These are phyloP conservation scores for Alternaria triticina DNA, from an alignment of 2,329 filamentous ascomycete genomes.

Conservation along the genomic window DNA sequence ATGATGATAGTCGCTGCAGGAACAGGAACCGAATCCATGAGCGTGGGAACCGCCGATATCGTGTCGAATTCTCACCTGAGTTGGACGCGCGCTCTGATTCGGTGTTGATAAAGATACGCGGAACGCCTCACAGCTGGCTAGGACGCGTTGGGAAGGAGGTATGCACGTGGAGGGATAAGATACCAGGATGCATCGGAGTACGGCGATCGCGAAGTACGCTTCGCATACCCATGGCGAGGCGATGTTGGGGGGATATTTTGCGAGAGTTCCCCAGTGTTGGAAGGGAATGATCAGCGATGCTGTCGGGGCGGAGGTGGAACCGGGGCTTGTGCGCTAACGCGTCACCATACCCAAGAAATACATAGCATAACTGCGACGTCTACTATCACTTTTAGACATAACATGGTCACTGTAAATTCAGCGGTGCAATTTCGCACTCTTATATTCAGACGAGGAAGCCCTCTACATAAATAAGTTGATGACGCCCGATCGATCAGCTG, in stretches of 20 bases:
- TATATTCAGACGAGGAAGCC: background rate
- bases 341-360: background rate
- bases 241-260: background rate
- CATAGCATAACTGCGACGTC: background rate
- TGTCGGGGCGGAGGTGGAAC: background rate
- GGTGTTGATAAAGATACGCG: constrained; percentile 4
- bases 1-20: constrained; percentile 8
- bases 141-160: constrained; percentile 5
- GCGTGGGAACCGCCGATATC: constrained; percentile 5
- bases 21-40: background rate
- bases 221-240: background rate
- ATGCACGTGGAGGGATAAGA: constrained; percentile 1
- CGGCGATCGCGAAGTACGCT: background rate
- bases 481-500: constrained; percentile 85
- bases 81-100: background rate
- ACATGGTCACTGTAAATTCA: background rate
- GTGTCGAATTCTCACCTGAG: constrained; percentile 5
- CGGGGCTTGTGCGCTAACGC: background rate
- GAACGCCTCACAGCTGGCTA: background rate
- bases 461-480: constrained; percentile 78
- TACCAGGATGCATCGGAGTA: constrained; percentile 1
- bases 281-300: background rate
- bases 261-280: background rate
- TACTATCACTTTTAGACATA: background rate
- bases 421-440: no score